phyloP scores from a whole-genome alignment of 208 protist species.

The Leptomonas pyrrhocoris region DNA sequence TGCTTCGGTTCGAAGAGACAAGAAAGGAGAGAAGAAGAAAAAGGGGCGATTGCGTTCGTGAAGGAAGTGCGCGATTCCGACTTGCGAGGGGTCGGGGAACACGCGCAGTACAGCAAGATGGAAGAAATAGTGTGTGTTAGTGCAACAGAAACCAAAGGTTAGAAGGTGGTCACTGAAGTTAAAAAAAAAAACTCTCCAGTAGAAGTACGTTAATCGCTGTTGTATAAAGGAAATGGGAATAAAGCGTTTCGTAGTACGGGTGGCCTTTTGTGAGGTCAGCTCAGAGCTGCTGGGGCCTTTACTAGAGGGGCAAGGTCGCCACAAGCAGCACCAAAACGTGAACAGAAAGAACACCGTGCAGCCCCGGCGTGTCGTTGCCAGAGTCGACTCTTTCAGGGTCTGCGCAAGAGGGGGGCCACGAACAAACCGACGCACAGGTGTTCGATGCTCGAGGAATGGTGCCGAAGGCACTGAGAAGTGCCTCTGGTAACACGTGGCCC shows the following conservation, averaged over 20 bases:
- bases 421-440: conserved; percentile 6
- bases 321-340: not conserved
- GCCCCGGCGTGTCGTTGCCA: not conserved
- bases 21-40: not conserved
- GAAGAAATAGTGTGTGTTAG: not conserved
- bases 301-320: not conserved
- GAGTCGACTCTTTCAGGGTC: not conserved
- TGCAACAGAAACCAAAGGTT: too few species aligned
- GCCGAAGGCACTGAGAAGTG: conserved; percentile 3
- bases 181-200: too few species aligned
- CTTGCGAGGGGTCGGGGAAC: not conserved
- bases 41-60: not conserved
- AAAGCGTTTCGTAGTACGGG: not conserved
- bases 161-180: too few species aligned
- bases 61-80: not conserved
- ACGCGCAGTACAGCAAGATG: not conserved
- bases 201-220: too few species aligned
- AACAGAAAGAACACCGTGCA: not conserved
- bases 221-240: too few species aligned
- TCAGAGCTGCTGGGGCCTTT: not conserved
- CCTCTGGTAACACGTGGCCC: not conserved
- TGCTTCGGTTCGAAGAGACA: too few species aligned
- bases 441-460: conserved; percentile 5
- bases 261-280: not conserved
- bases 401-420: conserved; percentile 1